Base-by-base conservation (phyloP, 2,329 filamentous ascomycete species). In the Calonectria leucothoes region DNA sequence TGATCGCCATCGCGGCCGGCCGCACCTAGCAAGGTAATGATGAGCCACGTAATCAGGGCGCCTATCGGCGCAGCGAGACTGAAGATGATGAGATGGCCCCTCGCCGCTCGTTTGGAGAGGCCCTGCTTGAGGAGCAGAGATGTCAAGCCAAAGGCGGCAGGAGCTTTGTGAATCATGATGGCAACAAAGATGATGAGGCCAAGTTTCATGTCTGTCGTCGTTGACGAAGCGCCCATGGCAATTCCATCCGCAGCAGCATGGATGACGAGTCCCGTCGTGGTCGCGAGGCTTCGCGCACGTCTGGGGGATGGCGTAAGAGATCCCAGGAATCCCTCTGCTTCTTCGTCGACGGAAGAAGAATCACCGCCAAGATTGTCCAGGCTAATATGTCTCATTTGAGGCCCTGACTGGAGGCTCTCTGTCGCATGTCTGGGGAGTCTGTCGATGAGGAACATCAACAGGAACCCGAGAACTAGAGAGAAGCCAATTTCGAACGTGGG, bases 141-240 rank as follows among this genome's bases (percentile, higher is more conserved):
- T 0, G 96, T 98, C 61, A 99, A 87, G 0, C 97, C 97, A 86
- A 99, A 99, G 0, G 97, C 96, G 1, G 97, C 97, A 0, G 96
- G 96, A 1, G 95, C 96, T 86, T 98, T 99, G 85, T 99, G 97
- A 7, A 98, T 91, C 94, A 99, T 97, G 78, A 99, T 97, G 14
- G 97, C 97, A 49, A 98, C 85, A 83, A 99, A 99, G 48, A 99
- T 95, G 79, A 99, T 94, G 73, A 98, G 92, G 42, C 94, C 95
- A 14, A 99, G 87, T 71, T 93, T 93, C 74, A 91, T 91, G 78
- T 95, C 93, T 2, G 91, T 88, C 4, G 92, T 91, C 5, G 94
- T 93, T 4, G 94, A 94, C 0, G 96, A 98, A 29, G 97, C 97
- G 27, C 97, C 97, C 85, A 99, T 93, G 3, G 97, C 97, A 74